phyloP scores from a whole-genome alignment of 2,329 filamentous ascomycete species.

The Cucurbitaria berberidis region DNA sequence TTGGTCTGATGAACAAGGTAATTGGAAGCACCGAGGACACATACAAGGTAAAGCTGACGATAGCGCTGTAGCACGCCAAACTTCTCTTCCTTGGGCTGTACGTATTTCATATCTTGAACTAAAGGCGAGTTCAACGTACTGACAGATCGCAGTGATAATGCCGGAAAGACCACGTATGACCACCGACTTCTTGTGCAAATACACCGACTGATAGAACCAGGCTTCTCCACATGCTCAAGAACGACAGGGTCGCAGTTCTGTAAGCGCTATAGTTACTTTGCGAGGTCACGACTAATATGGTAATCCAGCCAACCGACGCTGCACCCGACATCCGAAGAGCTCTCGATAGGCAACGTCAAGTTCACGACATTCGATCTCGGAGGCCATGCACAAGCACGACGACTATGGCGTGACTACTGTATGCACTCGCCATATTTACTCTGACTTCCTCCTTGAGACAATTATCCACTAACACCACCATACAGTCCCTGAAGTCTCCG shows the following conservation, averaged over 20 bases:
- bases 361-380: conserved; percentile 87
- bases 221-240: conserved; percentile 91
- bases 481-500: conserved; percentile 54
- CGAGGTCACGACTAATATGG: conserved; percentile 1
- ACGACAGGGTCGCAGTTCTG: conserved; percentile 85
- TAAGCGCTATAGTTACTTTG: conserved; percentile 56
- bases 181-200: neutral
- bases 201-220: conserved; percentile 20
- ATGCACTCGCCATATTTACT: conserved; percentile 1
- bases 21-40: conserved; percentile 1
- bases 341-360: conserved; percentile 65
- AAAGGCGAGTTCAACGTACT: conserved; percentile 5
- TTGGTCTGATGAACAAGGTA: conserved; percentile 84
- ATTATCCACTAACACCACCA: conserved; percentile 7
- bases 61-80: conserved; percentile 64
- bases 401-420: conserved; percentile 51
- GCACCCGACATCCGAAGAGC: conserved; percentile 68
- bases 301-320: conserved; percentile 35
- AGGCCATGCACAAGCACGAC: conserved; percentile 49
- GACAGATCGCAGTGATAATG: conserved; percentile 84
- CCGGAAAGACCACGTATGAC: conserved; percentile 83
- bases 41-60: conserved; percentile 9
- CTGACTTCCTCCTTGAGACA: neutral
- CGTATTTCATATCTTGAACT: neutral
- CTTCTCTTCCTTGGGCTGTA: conserved; percentile 74